Evolutionary conservation across 1,284 basidiomycete species (phyloP), one percentile per base, ranked within the genome.

Genomic region (Psilocybe mexicana): DNA sequence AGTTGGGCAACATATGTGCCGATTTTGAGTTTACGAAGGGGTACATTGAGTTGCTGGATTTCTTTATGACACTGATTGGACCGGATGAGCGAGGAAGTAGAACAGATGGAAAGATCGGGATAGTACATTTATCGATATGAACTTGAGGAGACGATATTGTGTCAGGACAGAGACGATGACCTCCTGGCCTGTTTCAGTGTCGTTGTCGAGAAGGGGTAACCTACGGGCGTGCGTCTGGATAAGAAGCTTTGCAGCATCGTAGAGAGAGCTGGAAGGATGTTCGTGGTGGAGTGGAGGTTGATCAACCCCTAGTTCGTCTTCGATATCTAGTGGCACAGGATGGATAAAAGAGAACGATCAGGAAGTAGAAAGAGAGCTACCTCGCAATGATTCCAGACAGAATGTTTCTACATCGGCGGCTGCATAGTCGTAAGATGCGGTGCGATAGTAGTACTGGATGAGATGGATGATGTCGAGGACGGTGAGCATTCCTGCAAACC

Each of bases 61-160:
- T 93, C 90, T 69, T 85, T 86, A 57, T 82, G 85, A 69, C 87
- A 88, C 86, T 89, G 61, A 5, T 57, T 43, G 23, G 42, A 50
- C 26, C n/a, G 52, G 49, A 58, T 30, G 36, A 54, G 54, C 36
- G 49, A 35, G 57, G 8, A 26, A 25, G 1, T 30, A 43, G 42
- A 48, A n/a, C 38, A 44, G 52, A 35, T 55, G 30, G n/a, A 26
- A 18, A 58, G 55, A 42, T n/a, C 78, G 63, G 69, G 36, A 30
- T 26, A 53, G 18, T 30, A 96, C 96, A 73, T 99, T 99, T 74
- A 97, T 96, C 40, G 97, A 90, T 61, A 99, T 97, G 70, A 98
- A 99, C 74, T 99, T 99, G 72, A 99, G 87, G 24, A 99, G 88
- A 30, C 97, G 87, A 70, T 99, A 99, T 74, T 99, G 97, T 0